phyloP scores from a whole-genome alignment of 129 eudicot species.

The Artemisia tridentata region DNA sequence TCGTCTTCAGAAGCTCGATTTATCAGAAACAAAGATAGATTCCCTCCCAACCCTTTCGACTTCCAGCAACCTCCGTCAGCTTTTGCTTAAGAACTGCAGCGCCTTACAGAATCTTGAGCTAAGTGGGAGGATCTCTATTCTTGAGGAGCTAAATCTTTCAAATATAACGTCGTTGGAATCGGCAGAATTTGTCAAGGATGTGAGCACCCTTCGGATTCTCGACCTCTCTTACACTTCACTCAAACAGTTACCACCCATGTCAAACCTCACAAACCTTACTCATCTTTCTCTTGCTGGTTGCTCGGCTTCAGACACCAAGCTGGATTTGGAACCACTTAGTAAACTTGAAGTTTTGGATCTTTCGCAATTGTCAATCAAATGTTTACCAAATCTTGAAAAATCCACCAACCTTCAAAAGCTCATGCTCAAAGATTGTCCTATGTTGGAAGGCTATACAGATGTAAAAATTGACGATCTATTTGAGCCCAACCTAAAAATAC shows the following conservation, averaged over 20 bases:
- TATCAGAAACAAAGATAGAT: constrained; percentile 37
- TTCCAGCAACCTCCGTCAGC: constrained; percentile 22
- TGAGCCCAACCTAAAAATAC: constrained; percentile 15
- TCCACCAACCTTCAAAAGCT: constrained; percentile 40
- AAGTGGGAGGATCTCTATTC: constrained; percentile 13
- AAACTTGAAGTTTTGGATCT: constrained; percentile 55
- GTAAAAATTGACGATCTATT: neutral
- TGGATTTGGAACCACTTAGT: constrained; percentile 1
- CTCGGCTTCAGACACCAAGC: constrained; percentile 7
- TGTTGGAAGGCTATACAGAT: constrained; percentile 3
- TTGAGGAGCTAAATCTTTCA: constrained; percentile 45
- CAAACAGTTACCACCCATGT: constrained; percentile 30
- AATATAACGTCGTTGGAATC: constrained; percentile 10
- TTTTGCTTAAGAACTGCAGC: constrained; percentile 37
- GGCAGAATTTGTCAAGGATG: constrained; percentile 25
- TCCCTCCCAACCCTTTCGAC: constrained; percentile 34
- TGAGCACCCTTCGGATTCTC: constrained; percentile 31
- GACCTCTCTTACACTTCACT: constrained; percentile 42
- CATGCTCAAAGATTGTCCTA: constrained; percentile 37
- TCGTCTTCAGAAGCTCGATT: constrained; percentile 37
- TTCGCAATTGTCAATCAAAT: constrained; percentile 33
- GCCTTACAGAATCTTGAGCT: constrained; percentile 18
- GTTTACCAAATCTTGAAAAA: constrained; percentile 16
- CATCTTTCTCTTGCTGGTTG: constrained; percentile 42
- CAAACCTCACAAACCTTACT: constrained; percentile 37